phyloP scores from a whole-genome alignment of 495 filamentous ascomycete genomes.

The Penicillium odoratum region DNA sequence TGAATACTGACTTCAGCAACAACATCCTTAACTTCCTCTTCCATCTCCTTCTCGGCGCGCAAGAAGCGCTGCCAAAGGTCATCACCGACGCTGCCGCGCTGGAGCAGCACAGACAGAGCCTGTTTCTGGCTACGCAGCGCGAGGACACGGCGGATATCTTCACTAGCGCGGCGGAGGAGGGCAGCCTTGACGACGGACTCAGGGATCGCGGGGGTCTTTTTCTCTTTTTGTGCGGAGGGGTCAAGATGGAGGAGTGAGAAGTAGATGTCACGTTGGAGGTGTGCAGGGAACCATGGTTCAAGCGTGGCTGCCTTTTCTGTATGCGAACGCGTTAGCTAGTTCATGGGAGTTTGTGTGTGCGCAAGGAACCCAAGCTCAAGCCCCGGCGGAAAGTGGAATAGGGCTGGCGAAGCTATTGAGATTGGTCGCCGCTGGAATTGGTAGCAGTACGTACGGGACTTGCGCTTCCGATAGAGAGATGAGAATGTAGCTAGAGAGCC shows the following conservation, averaged over 20 bases:
- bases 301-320: slow-evolving; percentile 73
- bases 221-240: slow-evolving; percentile 58
- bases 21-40: slow-evolving; percentile 91
- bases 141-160: slow-evolving; percentile 89
- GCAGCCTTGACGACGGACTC: slow-evolving; percentile 86
- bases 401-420: background rate
- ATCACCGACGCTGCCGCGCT: slow-evolving; percentile 91
- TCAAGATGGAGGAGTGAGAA: slow-evolving; percentile 87
- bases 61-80: slow-evolving; percentile 92
- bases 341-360: background rate
- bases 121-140: slow-evolving; percentile 81
- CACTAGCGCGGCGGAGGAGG: slow-evolving; percentile 82
- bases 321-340: slow-evolving; percentile 4
- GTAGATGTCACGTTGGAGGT: slow-evolving; percentile 92
- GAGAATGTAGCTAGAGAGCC: slow-evolving; percentile 91
- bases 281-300: slow-evolving; percentile 88
- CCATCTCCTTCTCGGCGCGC: slow-evolving; percentile 94
- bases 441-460: slow-evolving; percentile 64
- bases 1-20: slow-evolving; percentile 72
- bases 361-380: background rate
- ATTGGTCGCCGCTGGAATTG: background rate
- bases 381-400: background rate
- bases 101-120: slow-evolving; percentile 76
- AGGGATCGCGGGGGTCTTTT: slow-evolving; percentile 72
- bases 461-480: slow-evolving; percentile 87